Percentiles rank a stretch among this genome's conserved stretches.
These are phyloP conservation scores for Solanum stenotomum DNA, from an alignment of 257 asterid species.

Conservation along the genomic window DNA sequence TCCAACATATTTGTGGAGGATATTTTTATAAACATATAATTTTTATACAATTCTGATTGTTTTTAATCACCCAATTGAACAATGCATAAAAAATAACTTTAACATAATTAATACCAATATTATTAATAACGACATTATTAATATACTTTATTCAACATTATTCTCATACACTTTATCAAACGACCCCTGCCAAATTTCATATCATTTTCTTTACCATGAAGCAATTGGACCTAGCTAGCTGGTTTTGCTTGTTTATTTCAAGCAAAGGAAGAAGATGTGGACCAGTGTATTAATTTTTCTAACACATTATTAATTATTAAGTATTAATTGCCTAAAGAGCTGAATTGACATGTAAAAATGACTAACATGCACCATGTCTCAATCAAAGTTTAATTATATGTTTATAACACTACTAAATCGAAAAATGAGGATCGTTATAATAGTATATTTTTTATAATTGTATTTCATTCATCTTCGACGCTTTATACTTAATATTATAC, in stretches of 20 bases:
- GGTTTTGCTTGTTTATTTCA: background rate
- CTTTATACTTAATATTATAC: too few relatives aligned
- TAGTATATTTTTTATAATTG: background rate
- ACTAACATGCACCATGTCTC: background rate
- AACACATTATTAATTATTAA: background rate
- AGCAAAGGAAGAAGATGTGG: background rate
- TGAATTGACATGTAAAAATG: background rate
- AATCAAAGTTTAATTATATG: background rate
- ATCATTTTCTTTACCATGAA: background rate
- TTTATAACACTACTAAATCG: background rate
- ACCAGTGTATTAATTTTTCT: background rate
- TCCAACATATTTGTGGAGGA: background rate
- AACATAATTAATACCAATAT: too few relatives aligned
- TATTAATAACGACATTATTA: background rate
- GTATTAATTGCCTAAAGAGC: background rate
- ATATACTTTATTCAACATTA: background rate
- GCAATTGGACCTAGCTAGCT: background rate
- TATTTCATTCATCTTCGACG: background rate
- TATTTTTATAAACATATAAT: background rate
- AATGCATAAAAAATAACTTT: too few relatives aligned
- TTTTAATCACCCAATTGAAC: too few relatives aligned
- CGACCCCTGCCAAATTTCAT: rapidly evolving
- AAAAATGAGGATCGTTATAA: background rate
- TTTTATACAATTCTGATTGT: background rate
- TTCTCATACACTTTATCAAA: background rate